phyloP scores from a whole-genome alignment of 306 rosid genomes.

The Prinsepia uniflora region DNA sequence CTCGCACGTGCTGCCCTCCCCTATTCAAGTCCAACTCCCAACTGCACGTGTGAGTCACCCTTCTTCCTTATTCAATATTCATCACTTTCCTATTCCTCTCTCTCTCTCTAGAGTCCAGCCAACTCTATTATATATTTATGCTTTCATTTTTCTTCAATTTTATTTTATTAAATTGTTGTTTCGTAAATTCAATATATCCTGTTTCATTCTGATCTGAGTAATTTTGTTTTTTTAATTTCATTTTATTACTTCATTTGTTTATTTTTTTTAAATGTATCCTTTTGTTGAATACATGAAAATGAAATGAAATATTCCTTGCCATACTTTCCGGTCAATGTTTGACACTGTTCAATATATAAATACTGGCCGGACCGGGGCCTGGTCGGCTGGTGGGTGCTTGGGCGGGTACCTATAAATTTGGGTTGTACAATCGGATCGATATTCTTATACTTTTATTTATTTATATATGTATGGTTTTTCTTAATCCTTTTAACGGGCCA shows the following conservation, averaged over 20 bases:
- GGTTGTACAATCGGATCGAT: background rate
- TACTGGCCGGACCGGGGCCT: too few species aligned
- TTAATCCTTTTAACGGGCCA: background rate
- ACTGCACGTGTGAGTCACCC: slow-evolving; percentile 60
- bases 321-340: background rate
- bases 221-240: background rate
- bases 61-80: background rate
- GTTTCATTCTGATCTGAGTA: background rate
- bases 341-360: background rate
- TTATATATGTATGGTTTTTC: too few species aligned
- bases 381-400: background rate
- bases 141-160: too few species aligned
- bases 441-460: too few species aligned
- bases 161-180: background rate
- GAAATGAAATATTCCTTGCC: background rate
- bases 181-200: background rate
- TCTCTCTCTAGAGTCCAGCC: background rate
- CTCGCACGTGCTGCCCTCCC: slow-evolving; percentile 43
- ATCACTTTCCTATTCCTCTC: background rate
- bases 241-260: background rate
- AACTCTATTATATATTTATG: too few species aligned
- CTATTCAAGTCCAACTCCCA: slow-evolving; percentile 22
- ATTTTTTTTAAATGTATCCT: background rate
- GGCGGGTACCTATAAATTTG: background rate
- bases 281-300: background rate